Evolutionary conservation across 2,329 filamentous ascomycete species (phyloP).

Genomic region (Colletotrichum spinosum): DNA sequence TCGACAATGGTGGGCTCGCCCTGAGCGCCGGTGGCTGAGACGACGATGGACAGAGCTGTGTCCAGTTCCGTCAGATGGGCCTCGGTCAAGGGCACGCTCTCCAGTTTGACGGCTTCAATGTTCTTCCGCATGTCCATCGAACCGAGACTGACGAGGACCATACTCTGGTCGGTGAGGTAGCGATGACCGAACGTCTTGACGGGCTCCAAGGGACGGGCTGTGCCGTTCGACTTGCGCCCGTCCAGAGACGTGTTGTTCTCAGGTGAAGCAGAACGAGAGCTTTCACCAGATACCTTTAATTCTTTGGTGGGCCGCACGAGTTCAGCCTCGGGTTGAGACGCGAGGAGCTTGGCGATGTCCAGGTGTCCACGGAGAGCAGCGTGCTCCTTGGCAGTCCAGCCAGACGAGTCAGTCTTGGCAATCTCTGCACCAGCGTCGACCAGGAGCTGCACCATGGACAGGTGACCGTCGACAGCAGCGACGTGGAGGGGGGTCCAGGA

Average conservation of each 20-base stretch:
- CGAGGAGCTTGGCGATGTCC: conserved; percentile 78
- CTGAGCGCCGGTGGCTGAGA: conserved; percentile 85
- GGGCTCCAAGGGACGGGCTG: conserved; percentile 73
- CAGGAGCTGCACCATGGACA: conserved; percentile 80
- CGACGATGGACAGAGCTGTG: conserved; percentile 90
- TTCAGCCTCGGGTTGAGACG: conserved; percentile 57
- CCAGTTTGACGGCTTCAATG: conserved; percentile 83
- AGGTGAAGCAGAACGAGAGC: conserved; percentile 29
- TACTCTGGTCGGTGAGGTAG: conserved; percentile 88
- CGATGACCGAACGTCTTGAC: conserved; percentile 97
- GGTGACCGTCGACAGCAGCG: conserved; percentile 88
- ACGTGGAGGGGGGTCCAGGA: conserved; percentile 97
- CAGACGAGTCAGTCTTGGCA: conserved; percentile 82
- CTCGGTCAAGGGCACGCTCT: conserved; percentile 86
- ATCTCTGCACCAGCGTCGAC: conserved; percentile 83
- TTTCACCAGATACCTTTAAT: conserved; percentile 44
- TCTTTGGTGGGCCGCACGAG: conserved; percentile 25
- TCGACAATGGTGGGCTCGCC: conserved; percentile 93
- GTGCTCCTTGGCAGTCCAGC: conserved; percentile 95
- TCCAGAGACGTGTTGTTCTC: conserved; percentile 67
- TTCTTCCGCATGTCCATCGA: conserved; percentile 94
- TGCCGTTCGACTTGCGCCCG: conserved; percentile 65
- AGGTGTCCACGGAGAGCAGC: conserved; percentile 91
- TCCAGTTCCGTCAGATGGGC: conserved; percentile 95
- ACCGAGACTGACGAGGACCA: conserved; percentile 92